Percentiles rank a stretch among this genome's conserved stretches.
These are phyloP conservation scores for Psilocybe subaeruginosa DNA, from an alignment of 768 basidiomycete genomes.

Conservation along the genomic window DNA sequence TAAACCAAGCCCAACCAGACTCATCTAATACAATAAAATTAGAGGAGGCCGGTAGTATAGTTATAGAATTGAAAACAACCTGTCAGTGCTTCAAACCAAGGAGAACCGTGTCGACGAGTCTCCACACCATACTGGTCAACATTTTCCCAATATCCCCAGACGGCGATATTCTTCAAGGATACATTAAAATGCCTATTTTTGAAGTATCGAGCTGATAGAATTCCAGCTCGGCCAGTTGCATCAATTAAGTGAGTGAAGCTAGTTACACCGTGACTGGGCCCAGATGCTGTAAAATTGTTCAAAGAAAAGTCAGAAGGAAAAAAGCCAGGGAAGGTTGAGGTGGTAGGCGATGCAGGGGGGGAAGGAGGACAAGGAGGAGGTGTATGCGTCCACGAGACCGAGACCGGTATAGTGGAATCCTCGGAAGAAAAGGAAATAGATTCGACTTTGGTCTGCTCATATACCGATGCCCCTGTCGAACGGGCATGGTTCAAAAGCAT, in stretches of 20 bases:
- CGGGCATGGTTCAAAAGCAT: slow-evolving; percentile 59
- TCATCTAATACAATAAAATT: slow-evolving; percentile 44
- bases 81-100: slow-evolving; percentile 74
- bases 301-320: slow-evolving; percentile 14
- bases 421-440: slow-evolving; percentile 44
- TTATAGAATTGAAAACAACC: slow-evolving; percentile 38
- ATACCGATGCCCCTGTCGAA: slow-evolving; percentile 52
- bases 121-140: slow-evolving; percentile 53
- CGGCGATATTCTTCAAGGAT: slow-evolving; percentile 71
- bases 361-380: slow-evolving; percentile 42
- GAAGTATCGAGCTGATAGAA: slow-evolving; percentile 70
- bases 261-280: slow-evolving; percentile 47
- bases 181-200: slow-evolving; percentile 72
- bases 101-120: slow-evolving; percentile 55
- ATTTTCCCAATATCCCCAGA: slow-evolving; percentile 78
- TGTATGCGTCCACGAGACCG: slow-evolving; percentile 56
- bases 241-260: slow-evolving; percentile 72
- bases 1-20: slow-evolving; percentile 76
- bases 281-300: slow-evolving; percentile 13
- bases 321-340: slow-evolving; percentile 29
- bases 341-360: slow-evolving; percentile 42
- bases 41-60: not conserved
- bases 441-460: slow-evolving; percentile 57
- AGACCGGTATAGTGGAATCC: slow-evolving; percentile 47
- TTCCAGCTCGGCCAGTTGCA: slow-evolving; percentile 72